These are phyloP conservation scores for Aspergillus fischeri DNA, from an alignment of 2,329 filamentous ascomycete genomes.

Conservation along the genomic window DNA sequence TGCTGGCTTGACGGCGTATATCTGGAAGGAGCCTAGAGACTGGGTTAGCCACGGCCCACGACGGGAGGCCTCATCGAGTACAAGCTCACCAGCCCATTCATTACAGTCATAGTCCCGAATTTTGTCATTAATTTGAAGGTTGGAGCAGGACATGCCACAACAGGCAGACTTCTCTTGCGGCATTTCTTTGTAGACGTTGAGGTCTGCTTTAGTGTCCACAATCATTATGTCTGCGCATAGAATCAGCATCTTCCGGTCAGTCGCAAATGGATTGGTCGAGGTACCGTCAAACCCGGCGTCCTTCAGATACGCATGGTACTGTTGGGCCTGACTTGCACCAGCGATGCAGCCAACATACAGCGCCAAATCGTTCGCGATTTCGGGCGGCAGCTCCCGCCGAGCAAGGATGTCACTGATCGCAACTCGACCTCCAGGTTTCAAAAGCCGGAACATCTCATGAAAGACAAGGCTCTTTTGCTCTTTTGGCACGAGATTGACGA, in stretches of 20 bases:
- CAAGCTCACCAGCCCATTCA: conserved; percentile 47
- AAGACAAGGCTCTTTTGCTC: conserved; percentile 54
- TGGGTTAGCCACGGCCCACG: neutral
- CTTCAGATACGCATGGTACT: conserved; percentile 52
- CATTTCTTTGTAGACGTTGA: conserved; percentile 45
- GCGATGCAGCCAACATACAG: conserved; percentile 60
- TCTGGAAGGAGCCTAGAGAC: conserved; percentile 44
- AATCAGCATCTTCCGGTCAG: neutral
- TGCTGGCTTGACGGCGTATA: conserved; percentile 47
- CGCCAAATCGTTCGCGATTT: conserved; percentile 48
- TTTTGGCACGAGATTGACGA: conserved; percentile 56
- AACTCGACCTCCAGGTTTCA: conserved; percentile 55
- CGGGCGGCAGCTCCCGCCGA: conserved; percentile 44
- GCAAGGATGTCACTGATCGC: conserved; percentile 60
- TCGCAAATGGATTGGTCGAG: neutral
- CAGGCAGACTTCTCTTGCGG: conserved; percentile 4
- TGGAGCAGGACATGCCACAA: conserved; percentile 16
- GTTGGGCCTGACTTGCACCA: conserved; percentile 50
- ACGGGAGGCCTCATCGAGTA: neutral
- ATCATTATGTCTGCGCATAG: conserved; percentile 39
- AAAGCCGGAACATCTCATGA: conserved; percentile 54
- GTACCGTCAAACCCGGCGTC: conserved; percentile 50
- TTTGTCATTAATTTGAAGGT: neutral
- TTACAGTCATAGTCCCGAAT: conserved; percentile 27
- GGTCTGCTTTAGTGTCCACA: conserved; percentile 44